Conservation (phyloP, 257 asterid genomes). For the Eucommia ulmoides region DNA sequence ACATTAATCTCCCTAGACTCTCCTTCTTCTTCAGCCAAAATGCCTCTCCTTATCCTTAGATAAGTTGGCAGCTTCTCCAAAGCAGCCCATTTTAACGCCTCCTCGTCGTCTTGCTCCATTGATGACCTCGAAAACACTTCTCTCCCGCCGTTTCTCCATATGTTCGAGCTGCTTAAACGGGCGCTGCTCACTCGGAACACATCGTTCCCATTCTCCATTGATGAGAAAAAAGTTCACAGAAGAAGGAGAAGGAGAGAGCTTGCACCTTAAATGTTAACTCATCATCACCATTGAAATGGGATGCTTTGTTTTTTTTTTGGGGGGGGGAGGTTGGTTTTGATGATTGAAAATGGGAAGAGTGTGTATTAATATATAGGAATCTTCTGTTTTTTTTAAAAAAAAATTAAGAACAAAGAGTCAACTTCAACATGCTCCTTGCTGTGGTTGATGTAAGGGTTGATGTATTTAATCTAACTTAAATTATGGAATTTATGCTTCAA, state of each 20-base stretch:
- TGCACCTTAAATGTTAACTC: not conserved
- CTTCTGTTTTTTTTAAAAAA: too few species aligned
- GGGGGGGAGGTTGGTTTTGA: conserved; percentile 20
- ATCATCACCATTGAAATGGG: not conserved
- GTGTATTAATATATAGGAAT: conserved; percentile 1
- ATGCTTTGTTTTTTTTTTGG: conserved; percentile 5
- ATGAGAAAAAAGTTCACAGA: conserved; percentile 9
- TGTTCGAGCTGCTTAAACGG: conserved; percentile 47
- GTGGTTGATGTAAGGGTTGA: conserved; percentile 30
- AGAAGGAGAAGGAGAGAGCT: not conserved
- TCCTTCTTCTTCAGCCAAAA: conserved; percentile 45
- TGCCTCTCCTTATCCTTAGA: conserved; percentile 57
- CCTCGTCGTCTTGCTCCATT: conserved; percentile 59
- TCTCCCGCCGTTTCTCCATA: conserved; percentile 66
- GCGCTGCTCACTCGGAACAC: conserved; percentile 38
- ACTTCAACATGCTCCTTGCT: conserved; percentile 7
- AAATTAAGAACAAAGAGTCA: conserved; percentile 3
- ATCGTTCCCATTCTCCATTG: conserved; percentile 55
- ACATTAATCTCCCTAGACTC: conserved; percentile 45
- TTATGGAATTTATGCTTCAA: not conserved
- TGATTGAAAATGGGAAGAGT: not conserved
- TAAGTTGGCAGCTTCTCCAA: conserved; percentile 71
- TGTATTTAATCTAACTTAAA: conserved; percentile 4
- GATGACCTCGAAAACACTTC: conserved; percentile 59
- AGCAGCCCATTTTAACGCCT: conserved; percentile 85